Evolutionary conservation across 192 early-diverging fungal species (phyloP), one percentile per base, ranked within the genome.

Genomic region (Podila verticillata): DNA sequence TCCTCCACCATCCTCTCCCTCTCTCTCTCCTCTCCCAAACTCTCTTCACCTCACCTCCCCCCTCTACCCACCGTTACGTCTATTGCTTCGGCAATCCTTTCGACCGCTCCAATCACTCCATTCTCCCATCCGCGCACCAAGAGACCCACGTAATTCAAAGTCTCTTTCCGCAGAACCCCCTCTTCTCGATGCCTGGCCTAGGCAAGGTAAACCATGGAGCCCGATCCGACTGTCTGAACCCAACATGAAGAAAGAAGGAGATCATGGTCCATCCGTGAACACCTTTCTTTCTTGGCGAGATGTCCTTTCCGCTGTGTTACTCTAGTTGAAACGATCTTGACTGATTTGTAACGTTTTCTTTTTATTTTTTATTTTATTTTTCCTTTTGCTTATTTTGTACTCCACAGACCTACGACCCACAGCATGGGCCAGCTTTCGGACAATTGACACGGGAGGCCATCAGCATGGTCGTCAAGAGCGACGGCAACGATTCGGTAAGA

Each of bases 361-460:
- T 47, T 47, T 47, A 7, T 47, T 47, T 47, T 7, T 47, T 15
- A 7, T 15, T 9, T 15, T 15, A 47, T 54, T 54, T n/a, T 54
- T 51, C 6, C 6, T n/a, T 2, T 54, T 24, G 5, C 20, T 61
- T 34, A n/a, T 49, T 7, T 36, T 57, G n/a, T 13, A 30, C 0
- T 62, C n/a, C 15, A 36, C 57, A 75, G 73, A 71, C 72, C 60
- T 75, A 74, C 74, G 68, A 72, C 69, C 81, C 71, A 51, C 66
- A 74, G 35, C 63, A 67, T 57, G 77, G 77, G 70, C 77, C 77
- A 57, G 77, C 77, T 63, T 88, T 86, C 72, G 87, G 87, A 63
- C 82, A 86, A 63, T 75, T 88, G 26, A 70, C 74, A 57, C 73
- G 87, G 54, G 85, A 88, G 56, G 87, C 85, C 56, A 88, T 88